Percentiles rank a stretch among this genome's conserved stretches.
Evolutionary conservation across 306 rosid species (phyloP).

Genomic region (Fragaria ananassa): DNA sequence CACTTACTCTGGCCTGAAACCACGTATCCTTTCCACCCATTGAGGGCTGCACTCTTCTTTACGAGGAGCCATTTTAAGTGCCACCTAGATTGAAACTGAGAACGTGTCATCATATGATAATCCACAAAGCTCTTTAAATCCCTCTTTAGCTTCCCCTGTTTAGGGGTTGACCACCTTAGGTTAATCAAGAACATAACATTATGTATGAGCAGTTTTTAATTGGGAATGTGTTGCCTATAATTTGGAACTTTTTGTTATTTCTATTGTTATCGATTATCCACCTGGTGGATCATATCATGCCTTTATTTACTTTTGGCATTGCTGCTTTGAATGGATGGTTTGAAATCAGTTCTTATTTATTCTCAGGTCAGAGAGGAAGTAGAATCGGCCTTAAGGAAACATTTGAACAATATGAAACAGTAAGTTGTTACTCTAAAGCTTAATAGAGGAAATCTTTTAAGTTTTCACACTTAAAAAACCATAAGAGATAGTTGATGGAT

Average conservation of each 20-base stretch:
- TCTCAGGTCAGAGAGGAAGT: constrained; percentile 96
- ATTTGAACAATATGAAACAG: constrained; percentile 68
- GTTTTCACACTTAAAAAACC: not conserved
- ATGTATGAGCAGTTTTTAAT: not conserved
- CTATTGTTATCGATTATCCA: not conserved
- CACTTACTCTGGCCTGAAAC: constrained; percentile 31
- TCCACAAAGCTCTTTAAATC: not conserved
- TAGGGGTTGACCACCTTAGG: not conserved
- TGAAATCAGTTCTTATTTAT: constrained; percentile 17
- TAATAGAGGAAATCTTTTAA: not conserved
- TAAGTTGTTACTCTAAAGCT: constrained; percentile 42
- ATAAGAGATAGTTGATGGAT: constrained; percentile 11
- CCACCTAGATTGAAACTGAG: constrained; percentile 8
- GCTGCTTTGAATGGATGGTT: constrained; percentile 19
- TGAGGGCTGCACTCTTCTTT: constrained; percentile 27
- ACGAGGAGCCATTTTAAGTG: constrained; percentile 23
- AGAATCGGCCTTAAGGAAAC: constrained; percentile 76
- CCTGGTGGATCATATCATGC: not conserved
- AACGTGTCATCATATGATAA: not conserved
- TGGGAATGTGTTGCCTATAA: not conserved
- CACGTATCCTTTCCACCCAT: constrained; percentile 29
- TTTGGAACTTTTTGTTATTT: not conserved
- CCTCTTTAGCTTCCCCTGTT: not conserved
- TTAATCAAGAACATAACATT: constrained; percentile 1
- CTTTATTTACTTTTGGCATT: not conserved